Percentiles rank a stretch among this genome's conserved stretches.
phyloP scores from a whole-genome alignment of 2,329 filamentous ascomycete genomes.

The Fusarium praegraminearum region DNA sequence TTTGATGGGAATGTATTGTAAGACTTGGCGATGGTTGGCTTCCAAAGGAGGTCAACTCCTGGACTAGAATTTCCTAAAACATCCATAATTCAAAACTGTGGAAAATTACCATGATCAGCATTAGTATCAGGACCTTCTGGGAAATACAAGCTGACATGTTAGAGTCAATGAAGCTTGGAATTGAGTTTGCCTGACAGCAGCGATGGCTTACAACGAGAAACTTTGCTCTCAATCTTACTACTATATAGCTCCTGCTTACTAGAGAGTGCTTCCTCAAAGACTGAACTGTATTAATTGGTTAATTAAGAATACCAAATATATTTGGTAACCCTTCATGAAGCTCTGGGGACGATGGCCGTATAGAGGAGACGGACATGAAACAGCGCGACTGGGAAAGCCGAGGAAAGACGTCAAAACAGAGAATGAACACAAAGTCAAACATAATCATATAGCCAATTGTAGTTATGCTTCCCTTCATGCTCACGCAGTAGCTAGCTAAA shows the following conservation, averaged over 20 bases:
- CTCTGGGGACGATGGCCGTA: conserved; percentile 8
- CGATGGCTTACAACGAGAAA: not conserved
- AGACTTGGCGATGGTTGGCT: not conserved
- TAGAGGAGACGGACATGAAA: conserved; percentile 16
- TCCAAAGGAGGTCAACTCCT: not conserved
- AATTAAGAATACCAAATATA: not conserved
- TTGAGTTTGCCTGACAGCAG: not conserved
- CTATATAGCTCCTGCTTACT: not conserved
- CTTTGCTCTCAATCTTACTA: not conserved
- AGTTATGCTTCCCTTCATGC: not conserved
- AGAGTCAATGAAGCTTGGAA: not conserved
- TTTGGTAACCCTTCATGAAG: not conserved
- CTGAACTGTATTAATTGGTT: not conserved
- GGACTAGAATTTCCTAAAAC: not conserved
- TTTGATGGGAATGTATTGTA: conserved; percentile 6
- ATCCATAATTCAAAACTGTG: not conserved
- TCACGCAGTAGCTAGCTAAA: conserved; percentile 1
- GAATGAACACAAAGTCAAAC: not conserved
- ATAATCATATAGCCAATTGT: not conserved
- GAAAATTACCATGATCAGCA: not conserved
- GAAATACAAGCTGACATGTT: not conserved
- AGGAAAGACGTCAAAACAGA: conserved; percentile 3
- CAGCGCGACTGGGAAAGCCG: conserved; percentile 1
- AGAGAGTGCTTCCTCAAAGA: not conserved
- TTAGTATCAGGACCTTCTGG: not conserved